Evolutionary conservation across 805 yeast species (phyloP).

Genomic region (Maudiozyma bulderi): DNA sequence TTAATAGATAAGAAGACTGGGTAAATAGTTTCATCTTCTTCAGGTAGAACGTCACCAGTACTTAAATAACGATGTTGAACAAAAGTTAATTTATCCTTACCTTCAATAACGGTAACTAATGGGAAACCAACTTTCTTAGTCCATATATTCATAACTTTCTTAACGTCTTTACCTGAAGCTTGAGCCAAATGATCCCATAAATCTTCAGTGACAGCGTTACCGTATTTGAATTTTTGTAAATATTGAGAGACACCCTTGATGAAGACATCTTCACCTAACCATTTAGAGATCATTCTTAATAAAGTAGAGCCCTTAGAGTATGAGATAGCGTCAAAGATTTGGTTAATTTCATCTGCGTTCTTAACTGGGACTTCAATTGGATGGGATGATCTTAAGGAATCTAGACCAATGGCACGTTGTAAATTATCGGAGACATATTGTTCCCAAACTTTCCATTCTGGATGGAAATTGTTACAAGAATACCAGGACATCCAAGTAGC

Average conservation of each 20-base stretch:
- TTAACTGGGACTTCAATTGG: constrained; percentile 77
- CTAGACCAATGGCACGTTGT: constrained; percentile 37
- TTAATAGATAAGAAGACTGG: constrained; percentile 57
- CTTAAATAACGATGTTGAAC: constrained; percentile 65
- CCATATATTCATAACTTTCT: constrained; percentile 58
- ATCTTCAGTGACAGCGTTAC: constrained; percentile 66
- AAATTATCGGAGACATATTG: constrained; percentile 17
- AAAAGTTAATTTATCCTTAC: constrained; percentile 39
- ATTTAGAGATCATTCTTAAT: constrained; percentile 64
- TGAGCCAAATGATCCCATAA: constrained; percentile 60
- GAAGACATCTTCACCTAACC: constrained; percentile 59
- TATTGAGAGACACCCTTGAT: constrained; percentile 65
- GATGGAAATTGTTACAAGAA: constrained; percentile 59
- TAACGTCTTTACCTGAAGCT: constrained; percentile 53
- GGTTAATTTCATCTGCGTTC: constrained; percentile 70
- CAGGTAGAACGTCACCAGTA: constrained; percentile 67
- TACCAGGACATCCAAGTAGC: constrained; percentile 61
- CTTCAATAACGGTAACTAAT: constrained; percentile 41
- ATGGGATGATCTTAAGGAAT: constrained; percentile 56
- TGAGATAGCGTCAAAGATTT: constrained; percentile 74
- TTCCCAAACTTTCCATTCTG: constrained; percentile 67
- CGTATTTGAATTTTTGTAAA: constrained; percentile 50
- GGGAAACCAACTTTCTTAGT: constrained; percentile 69
- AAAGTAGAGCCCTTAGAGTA: constrained; percentile 75
- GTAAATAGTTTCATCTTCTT: constrained; percentile 58